Base-by-base conservation (phyloP, 306 rosid genomes). In the Casuarina cunninghamiana region DNA sequence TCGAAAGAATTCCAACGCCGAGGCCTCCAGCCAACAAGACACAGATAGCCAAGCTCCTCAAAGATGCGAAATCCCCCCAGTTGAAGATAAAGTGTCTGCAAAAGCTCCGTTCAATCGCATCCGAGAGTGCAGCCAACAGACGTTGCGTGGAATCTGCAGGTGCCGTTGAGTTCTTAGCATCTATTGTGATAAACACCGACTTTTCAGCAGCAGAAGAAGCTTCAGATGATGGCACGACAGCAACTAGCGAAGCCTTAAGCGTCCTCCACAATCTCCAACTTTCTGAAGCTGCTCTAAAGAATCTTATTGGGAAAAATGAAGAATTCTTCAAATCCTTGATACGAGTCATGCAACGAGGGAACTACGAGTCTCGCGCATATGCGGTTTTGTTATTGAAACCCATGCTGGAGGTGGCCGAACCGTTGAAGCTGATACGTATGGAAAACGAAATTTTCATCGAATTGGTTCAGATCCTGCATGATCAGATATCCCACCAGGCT, bases 1-100 rank as follows among this genome's bases (percentile, higher is more conserved):
- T 94, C 45, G 78, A 95, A 21, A 77, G 93, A 35, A 90, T 95
- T 49, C 97, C 98, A 26, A 90, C 98, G 1, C 98, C 98, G 0
- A 95, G 89, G 55, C 91, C 92, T 0, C 98, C 95, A 0, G 51
- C 83, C 60, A 79, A 41, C 84, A 90, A 81, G 71, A n/a, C 80
- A 35, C 83, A 81, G 37, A 83, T 94, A 7, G 5, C 71, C 0
- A 91, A 89, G 17, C 88, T 90, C 42, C 43, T 95, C 71, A 77
- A 63, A 19, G 86, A 86, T 1, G 86, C 94, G 17, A 60, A 57
- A 41, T 86, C 96, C 0, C 85, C 88, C 2, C 79, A 71, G 19
- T 85, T 81, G 11, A 79, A 48, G 12, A 39, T 74, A 13, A 81
- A 51, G n/a, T 90, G 82, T 46, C 88, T 91, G 35, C 70, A 35